Evolutionary conservation across 495 filamentous ascomycete species (phyloP).

Genomic region (Bacidia rubella): DNA sequence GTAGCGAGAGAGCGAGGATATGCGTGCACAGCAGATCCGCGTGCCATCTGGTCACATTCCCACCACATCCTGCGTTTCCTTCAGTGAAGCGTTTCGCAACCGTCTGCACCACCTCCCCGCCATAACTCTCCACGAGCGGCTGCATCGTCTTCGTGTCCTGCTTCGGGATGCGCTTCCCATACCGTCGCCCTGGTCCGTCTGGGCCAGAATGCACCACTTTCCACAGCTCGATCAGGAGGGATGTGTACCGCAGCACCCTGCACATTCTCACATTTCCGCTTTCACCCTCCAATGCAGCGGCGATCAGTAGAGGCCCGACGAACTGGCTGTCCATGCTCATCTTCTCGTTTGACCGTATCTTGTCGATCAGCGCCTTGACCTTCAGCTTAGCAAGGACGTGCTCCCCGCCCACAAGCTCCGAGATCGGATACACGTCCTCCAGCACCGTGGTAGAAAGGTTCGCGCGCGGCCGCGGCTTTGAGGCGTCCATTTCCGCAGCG

Average conservation of each 20-base stretch:
- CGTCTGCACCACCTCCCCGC: constrained; percentile 51
- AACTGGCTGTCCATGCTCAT: constrained; percentile 41
- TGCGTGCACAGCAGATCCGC: constrained; percentile 52
- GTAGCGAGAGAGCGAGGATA: constrained; percentile 49
- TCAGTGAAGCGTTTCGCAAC: constrained; percentile 59
- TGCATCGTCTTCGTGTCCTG: background rate
- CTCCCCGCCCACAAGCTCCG: constrained; percentile 46
- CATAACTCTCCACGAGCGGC: constrained; percentile 32
- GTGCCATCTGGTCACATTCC: constrained; percentile 44
- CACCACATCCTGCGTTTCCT: constrained; percentile 20
- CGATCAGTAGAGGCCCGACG: constrained; percentile 24
- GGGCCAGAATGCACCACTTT: constrained; percentile 7
- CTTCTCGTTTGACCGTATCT: constrained; percentile 26
- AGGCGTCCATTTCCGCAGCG: constrained; percentile 49
- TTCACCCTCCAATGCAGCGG: constrained; percentile 37
- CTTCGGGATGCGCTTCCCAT: background rate
- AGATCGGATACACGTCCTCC: constrained; percentile 69
- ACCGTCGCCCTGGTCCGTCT: constrained; percentile 13
- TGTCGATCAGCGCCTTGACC: constrained; percentile 64
- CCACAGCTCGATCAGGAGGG: constrained; percentile 50
- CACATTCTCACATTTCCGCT: constrained; percentile 44
- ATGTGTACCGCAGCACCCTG: constrained; percentile 53
- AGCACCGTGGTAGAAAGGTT: constrained; percentile 59
- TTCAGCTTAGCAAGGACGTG: constrained; percentile 35
- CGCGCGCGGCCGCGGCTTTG: constrained; percentile 65